phyloP scores from a whole-genome alignment of 2,329 filamentous ascomycete species.

The Sporothrix euskadiensis region DNA sequence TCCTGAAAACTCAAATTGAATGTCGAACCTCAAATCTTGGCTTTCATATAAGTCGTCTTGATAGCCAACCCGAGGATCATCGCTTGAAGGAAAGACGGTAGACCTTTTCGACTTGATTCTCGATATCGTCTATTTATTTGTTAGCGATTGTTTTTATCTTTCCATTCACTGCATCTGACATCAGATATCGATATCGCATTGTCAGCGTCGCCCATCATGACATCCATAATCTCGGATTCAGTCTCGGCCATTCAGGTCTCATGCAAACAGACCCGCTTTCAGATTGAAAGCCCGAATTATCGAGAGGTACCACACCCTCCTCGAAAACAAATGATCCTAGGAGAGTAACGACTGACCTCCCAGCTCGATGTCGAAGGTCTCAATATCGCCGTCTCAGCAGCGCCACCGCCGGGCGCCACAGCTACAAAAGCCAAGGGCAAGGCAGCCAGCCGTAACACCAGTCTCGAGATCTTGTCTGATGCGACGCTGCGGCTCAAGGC shows the following conservation, averaged over 20 bases:
- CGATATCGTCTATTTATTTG: neutral
- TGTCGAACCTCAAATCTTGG: neutral
- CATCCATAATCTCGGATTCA: constrained; percentile 50
- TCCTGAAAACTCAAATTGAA: neutral
- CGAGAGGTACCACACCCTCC: constrained; percentile 51
- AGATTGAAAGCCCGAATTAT: constrained; percentile 57
- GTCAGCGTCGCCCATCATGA: constrained; percentile 13
- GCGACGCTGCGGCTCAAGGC: constrained; percentile 71
- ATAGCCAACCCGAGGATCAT: neutral
- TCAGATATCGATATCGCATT: neutral
- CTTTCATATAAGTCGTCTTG: neutral
- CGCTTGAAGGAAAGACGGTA: no score
- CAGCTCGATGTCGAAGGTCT: constrained; percentile 72
- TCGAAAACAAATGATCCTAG: neutral
- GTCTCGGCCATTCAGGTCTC: constrained; percentile 60
- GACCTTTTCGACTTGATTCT: neutral
- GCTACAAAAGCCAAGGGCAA: constrained; percentile 52
- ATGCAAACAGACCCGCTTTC: constrained; percentile 68
- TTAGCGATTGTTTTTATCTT: neutral
- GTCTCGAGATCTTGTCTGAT: constrained; percentile 68
- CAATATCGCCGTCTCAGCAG: constrained; percentile 63
- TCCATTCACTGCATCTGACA: neutral
- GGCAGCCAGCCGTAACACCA: constrained; percentile 47
- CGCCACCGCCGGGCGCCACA: constrained; percentile 29
- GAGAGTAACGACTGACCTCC: neutral